phyloP scores from a whole-genome alignment of 805 yeast species.

The Wickerhamiella qilinensis region DNA sequence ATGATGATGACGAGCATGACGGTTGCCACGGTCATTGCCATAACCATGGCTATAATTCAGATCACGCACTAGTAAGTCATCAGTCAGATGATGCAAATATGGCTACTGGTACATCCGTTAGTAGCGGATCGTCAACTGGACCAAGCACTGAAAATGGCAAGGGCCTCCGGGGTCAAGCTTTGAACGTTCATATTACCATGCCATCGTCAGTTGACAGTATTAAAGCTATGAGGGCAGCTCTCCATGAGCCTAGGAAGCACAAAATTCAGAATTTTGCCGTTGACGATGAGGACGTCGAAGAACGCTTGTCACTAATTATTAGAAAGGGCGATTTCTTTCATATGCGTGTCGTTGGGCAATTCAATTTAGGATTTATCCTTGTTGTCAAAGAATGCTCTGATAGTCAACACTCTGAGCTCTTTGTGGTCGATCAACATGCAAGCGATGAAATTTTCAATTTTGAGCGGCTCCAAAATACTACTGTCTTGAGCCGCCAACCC shows the following conservation, averaged over 20 bases:
- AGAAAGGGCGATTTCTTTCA: constrained; percentile 52
- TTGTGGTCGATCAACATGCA: constrained; percentile 94
- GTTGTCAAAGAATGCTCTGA: constrained; percentile 28
- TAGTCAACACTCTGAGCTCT: constrained; percentile 34
- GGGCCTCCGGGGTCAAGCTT: neutral
- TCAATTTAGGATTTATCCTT: constrained; percentile 86
- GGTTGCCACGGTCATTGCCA: no score
- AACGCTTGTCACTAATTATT: constrained; percentile 41
- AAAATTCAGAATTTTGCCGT: constrained; percentile 20
- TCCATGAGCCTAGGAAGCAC: neutral
- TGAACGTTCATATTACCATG: constrained; percentile 11
- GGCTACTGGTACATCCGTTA: no score
- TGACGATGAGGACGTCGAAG: constrained; percentile 37
- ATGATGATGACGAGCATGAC: no score
- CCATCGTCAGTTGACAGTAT: constrained; percentile 9
- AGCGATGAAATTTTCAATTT: constrained; percentile 91
- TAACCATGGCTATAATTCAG: no score
- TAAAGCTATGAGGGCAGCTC: constrained; percentile 1
- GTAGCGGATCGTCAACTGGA: no score
- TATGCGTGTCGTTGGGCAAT: constrained; percentile 84
- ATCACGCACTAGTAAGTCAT: no score
- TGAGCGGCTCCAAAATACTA: constrained; percentile 44
- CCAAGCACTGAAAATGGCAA: no score
- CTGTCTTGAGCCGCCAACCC: constrained; percentile 50
- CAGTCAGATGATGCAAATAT: no score